These are phyloP conservation scores for Termitomyces sp. DNA, from an alignment of 768 basidiomycete genomes.

Conservation along the genomic window DNA sequence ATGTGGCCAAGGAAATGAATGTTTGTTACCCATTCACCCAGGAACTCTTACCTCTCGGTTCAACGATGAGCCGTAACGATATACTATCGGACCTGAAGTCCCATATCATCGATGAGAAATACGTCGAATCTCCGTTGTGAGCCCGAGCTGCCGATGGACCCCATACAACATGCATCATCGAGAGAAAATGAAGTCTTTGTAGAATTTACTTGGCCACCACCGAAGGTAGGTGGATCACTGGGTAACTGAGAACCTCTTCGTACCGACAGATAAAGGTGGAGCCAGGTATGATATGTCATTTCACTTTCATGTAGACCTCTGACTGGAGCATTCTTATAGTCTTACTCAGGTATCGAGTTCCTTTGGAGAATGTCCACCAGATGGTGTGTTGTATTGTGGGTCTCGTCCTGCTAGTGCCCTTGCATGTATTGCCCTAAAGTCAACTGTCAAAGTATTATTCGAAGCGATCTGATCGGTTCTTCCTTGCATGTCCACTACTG, in stretches of 20 bases:
- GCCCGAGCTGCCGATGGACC: background rate
- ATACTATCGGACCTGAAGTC: background rate
- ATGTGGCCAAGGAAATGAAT: background rate
- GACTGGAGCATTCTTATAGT: too few relatives aligned
- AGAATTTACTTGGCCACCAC: background rate
- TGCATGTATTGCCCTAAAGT: background rate
- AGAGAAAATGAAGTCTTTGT: background rate
- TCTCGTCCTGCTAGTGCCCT: background rate
- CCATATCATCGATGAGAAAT: background rate
- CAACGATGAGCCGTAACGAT: background rate
- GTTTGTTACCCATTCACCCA: background rate
- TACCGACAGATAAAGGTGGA: background rate
- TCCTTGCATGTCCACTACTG: too few relatives aligned
- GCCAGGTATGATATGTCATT: background rate
- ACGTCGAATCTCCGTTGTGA: background rate
- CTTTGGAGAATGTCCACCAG: background rate
- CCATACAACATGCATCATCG: background rate
- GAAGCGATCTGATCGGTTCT: background rate
- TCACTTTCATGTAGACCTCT: too few relatives aligned
- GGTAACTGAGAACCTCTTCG: background rate
- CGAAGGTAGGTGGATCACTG: background rate
- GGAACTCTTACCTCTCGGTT: background rate
- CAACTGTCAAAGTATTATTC: background rate
- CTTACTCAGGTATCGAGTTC: background rate
- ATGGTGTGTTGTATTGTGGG: background rate